A percentile compares a stretch with the other conserved stretches of the same genome.
Evolutionary conservation across 441 rosid genomes (phyloP).

Genomic region (Lepidium campestre): DNA sequence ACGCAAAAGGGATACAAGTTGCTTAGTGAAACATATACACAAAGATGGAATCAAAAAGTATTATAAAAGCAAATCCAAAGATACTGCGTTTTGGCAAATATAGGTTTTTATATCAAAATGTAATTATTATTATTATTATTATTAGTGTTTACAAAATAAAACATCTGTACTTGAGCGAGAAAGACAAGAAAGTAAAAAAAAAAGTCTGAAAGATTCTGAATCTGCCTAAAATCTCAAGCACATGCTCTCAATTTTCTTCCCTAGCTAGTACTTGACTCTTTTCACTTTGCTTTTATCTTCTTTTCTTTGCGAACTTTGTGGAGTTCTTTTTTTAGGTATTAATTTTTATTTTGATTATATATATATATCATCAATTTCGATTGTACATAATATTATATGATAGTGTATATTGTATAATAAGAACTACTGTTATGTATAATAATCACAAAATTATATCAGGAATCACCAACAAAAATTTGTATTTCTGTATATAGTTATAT

Average conservation of each 20-base stretch:
- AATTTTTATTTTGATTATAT: neutral
- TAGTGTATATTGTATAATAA: too few relatives aligned
- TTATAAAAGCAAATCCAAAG: constrained; percentile 10
- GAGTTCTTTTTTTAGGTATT: constrained; percentile 11
- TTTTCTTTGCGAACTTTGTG: constrained; percentile 25
- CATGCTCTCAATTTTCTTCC: constrained; percentile 17
- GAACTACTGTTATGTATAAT: too few relatives aligned
- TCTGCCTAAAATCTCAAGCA: constrained; percentile 24
- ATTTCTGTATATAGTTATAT: neutral
- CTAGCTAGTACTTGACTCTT: constrained; percentile 9
- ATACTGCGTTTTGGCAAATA: constrained; percentile 6
- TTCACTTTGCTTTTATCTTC: neutral
- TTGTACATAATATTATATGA: too few relatives aligned
- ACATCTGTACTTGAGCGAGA: neutral
- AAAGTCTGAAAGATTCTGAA: constrained; percentile 23
- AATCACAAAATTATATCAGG: too few relatives aligned
- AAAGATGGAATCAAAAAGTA: constrained; percentile 4
- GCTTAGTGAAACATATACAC: constrained; percentile 23
- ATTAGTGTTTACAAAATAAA: neutral
- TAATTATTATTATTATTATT: neutral
- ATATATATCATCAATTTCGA: too few relatives aligned
- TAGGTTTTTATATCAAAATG: constrained; percentile 3
- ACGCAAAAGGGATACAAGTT: constrained; percentile 27
- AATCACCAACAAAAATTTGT: neutral
- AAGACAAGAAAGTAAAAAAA: neutral